Percentiles rank a stretch among this genome's conserved stretches.
phyloP scores from a whole-genome alignment of 129 eudicot species.

The Erigeron canadensis region DNA sequence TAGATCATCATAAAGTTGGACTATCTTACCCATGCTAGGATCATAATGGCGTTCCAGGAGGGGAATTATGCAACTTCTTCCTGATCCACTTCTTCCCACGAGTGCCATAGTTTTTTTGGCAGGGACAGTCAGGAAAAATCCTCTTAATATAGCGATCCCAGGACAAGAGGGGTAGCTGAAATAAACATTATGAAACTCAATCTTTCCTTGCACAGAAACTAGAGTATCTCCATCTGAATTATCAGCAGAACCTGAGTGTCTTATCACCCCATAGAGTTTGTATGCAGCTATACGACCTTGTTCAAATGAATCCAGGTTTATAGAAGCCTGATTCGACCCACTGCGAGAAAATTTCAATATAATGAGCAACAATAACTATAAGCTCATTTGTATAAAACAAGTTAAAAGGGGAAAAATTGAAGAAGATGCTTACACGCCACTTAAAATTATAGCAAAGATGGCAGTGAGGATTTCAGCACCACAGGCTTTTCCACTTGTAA shows the following conservation, averaged over 20 bases:
- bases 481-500: constrained; percentile 45
- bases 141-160: constrained; percentile 47
- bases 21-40: constrained; percentile 52
- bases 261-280: constrained; percentile 58
- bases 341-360: constrained; percentile 35
- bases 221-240: constrained; percentile 47
- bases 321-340: constrained; percentile 56
- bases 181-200: constrained; percentile 57
- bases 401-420: background rate
- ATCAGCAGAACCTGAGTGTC: constrained; percentile 40
- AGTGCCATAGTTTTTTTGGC: constrained; percentile 54
- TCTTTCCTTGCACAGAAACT: constrained; percentile 49
- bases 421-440: constrained; percentile 53
- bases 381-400: background rate
- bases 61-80: constrained; percentile 58
- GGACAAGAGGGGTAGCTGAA: constrained; percentile 57
- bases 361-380: background rate
- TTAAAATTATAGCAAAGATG: constrained; percentile 46
- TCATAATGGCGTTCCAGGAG: constrained; percentile 66
- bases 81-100: constrained; percentile 65
- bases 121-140: constrained; percentile 56
- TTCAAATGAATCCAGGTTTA: constrained; percentile 52
- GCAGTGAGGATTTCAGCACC: constrained; percentile 62
- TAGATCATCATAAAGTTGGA: background rate
- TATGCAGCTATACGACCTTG: constrained; percentile 72